phyloP scores from a whole-genome alignment of 176 grass and related monocot species.

The Aegilops speltoides region DNA sequence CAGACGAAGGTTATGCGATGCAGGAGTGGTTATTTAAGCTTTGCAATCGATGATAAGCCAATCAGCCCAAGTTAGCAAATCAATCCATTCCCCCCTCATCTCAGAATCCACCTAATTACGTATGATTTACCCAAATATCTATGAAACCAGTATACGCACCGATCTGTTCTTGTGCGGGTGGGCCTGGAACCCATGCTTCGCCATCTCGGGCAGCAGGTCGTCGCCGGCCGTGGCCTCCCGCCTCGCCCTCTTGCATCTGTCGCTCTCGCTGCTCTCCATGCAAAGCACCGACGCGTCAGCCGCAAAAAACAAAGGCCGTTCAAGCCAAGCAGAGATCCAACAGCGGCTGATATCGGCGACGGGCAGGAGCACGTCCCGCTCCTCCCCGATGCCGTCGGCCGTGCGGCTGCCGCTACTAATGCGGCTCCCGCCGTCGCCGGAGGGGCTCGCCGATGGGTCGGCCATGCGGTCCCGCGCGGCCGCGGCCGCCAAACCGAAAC shows the following conservation, averaged over 20 bases:
- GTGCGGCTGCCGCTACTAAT: conserved; percentile 16
- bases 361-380: conserved; percentile 61
- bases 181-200: conserved; percentile 55
- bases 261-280: conserved; percentile 40
- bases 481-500: conserved; percentile 3
- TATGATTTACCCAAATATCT: neutral
- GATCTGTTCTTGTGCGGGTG: conserved; percentile 68
- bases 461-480: conserved; percentile 22
- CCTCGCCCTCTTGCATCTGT: conserved; percentile 72
- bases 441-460: conserved; percentile 42
- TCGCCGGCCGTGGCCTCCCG: conserved; percentile 64
- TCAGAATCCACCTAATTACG: neutral
- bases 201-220: conserved; percentile 69
- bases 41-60: no score
- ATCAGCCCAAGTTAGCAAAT: no score
- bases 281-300: conserved; percentile 12
- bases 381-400: conserved; percentile 29
- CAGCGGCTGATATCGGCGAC: conserved; percentile 57
- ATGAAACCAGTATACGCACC: conserved; percentile 27
- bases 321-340: neutral
- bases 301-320: neutral
- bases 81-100: neutral
- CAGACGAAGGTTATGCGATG: neutral
- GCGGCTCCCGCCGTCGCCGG: conserved; percentile 27
- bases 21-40: no score